Base-by-base conservation (phyloP, 805 yeast genomes). In the Komagataella populi region DNA sequence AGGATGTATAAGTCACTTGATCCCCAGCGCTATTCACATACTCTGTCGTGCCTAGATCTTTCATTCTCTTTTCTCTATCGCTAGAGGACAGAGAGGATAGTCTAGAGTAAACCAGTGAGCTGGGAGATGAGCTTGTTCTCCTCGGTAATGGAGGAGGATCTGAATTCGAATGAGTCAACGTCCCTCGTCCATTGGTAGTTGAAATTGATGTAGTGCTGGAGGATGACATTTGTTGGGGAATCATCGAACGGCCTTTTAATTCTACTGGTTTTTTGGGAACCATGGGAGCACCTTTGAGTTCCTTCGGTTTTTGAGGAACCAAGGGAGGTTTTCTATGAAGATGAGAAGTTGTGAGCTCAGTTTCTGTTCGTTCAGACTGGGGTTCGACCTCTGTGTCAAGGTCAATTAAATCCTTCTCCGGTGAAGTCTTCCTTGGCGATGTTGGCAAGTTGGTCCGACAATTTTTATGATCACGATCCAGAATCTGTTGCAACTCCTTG, bases 241-340 rank as follows among this genome's bases (percentile, higher is more conserved):
- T 14, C 39, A 30, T 10, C 10, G 39, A 30, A 30, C 39, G 39
- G 0, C 75, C 73, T 53, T 64, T 65, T n/a, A 75, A 59, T 2
- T 56, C 50, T 0, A 52, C 56, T 3, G 83, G 83, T 54, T 78
- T 78, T 39, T 63, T 64, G 0, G 83, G 83, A 0, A 74, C 65
- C 53, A 71, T 56, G 0, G 83, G 81, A 8, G 46, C 44, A 2
- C 46, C 45, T 17, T 44, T 30, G 23, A 23, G 48, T 3, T 17
- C 22, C 6, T 24, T 36, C 10, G 53, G 53, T n/a, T 49, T 30
- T 12, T 44, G 20, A n/a, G 48, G 51, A 3, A 46, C 14, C 39
- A n/a, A 23, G 36, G 20, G 49, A 18, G 20, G 45, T 23, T 23
- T 23, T 17, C 22, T 23, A 46, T 46, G 7, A 14, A 23, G 30